Conservation (phyloP, 768 basidiomycete species). For the Mycena alexandri region DNA sequence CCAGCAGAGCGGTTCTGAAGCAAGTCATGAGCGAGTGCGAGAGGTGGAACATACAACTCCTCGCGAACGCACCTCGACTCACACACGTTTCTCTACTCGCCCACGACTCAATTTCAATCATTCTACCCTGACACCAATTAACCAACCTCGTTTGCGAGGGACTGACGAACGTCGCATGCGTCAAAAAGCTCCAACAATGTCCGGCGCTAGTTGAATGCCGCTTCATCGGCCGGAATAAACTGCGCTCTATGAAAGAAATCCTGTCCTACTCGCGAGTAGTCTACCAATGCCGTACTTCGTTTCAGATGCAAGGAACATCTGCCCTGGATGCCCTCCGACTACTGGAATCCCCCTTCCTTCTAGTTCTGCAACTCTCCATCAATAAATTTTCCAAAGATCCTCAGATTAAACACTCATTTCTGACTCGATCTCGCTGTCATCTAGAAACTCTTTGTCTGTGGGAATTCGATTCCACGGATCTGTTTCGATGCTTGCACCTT, state of each 20-base stretch:
- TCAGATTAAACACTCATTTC: neutral
- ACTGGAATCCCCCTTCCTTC: neutral
- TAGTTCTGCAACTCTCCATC: neutral
- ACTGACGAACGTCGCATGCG: neutral
- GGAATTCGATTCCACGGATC: neutral
- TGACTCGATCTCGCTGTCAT: neutral
- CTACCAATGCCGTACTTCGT: too few species aligned
- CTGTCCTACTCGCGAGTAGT: too few species aligned
- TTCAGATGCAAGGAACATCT: too few species aligned
- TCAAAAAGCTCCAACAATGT: neutral
- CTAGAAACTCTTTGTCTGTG: neutral
- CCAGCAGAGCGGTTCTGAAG: neutral
- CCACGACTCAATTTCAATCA: too few species aligned
- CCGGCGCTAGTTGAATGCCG: neutral
- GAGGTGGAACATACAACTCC: slow-evolving; percentile 1
- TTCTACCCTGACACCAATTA: neutral
- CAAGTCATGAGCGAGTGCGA: slow-evolving; percentile 18
- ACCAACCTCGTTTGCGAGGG: neutral
- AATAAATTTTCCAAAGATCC: neutral
- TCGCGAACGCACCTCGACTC: slow-evolving; percentile 4
- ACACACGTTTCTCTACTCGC: neutral
- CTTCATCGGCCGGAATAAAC: too few species aligned
- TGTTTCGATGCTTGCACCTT: neutral
- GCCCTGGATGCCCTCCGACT: too few species aligned
- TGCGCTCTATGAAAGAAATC: too few species aligned